A percentile compares a stretch with the other conserved stretches of the same genome.
phyloP scores from a whole-genome alignment of 768 basidiomycete genomes.

The Trametes villosa region DNA sequence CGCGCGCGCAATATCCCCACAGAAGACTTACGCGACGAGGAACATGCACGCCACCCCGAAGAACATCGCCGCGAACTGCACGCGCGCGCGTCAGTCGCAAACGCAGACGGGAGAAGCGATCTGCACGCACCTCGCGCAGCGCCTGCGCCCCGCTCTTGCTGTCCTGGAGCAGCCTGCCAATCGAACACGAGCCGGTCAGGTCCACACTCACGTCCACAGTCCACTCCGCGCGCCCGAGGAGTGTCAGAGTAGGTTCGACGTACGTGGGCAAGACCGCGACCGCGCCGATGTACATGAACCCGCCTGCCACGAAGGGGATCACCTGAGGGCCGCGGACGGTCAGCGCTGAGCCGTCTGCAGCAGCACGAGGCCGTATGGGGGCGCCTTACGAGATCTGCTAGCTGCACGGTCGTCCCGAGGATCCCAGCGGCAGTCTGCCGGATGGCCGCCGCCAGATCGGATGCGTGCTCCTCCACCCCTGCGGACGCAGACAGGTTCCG shows the following conservation, averaged over 20 bases:
- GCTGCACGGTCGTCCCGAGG: constrained; percentile 79
- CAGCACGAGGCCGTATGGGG: constrained; percentile 2
- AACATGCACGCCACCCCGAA: constrained; percentile 93
- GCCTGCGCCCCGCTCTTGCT: constrained; percentile 89
- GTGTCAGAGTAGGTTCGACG: constrained; percentile 37
- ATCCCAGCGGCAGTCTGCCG: constrained; percentile 76
- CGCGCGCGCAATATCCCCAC: constrained; percentile 12
- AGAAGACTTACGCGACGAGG: constrained; percentile 77
- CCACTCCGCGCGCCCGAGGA: background rate
- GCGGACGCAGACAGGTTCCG: constrained; percentile 69
- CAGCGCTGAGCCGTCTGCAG: background rate
- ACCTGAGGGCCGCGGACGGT: constrained; percentile 51
- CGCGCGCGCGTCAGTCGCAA: constrained; percentile 9
- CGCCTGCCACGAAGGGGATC: constrained; percentile 88
- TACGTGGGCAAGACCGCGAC: constrained; percentile 92
- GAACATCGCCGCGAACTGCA: constrained; percentile 88
- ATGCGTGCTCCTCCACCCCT: constrained; percentile 42
- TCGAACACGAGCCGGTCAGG: background rate
- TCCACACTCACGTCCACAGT: too few relatives aligned
- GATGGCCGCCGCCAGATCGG: constrained; percentile 77
- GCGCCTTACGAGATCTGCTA: constrained; percentile 75
- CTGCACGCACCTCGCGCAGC: constrained; percentile 75
- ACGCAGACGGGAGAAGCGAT: background rate
- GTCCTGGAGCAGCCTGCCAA: constrained; percentile 73
- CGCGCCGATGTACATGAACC: constrained; percentile 92